Evolutionary conservation across 2,329 filamentous ascomycete genomes (phyloP), one percentile per base, ranked within the genome.

Genomic region (Ilyonectria destructans): DNA sequence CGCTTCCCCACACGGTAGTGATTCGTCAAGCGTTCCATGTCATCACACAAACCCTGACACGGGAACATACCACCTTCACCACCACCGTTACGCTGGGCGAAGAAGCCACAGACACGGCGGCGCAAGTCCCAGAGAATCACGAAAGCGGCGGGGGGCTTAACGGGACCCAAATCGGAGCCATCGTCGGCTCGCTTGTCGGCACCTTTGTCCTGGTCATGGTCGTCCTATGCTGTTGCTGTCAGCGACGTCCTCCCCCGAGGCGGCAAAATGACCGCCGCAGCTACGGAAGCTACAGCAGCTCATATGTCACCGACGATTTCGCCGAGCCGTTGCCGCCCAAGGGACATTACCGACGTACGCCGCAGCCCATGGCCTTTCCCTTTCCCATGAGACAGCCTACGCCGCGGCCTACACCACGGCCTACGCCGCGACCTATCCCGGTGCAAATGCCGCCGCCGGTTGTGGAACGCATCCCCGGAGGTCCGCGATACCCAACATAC

Each of bases 181-280:
- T 85, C 19, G 71, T 83, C 2, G 83, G 83, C 31, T 79, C 79
- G 37, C 67, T 85, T 2, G 74, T 82, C 12, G 83, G 79, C 2
- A 71, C 80, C n/a, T 77, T 81, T n/a, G 56, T 81, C 26, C 66
- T 83, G 23, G 58, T 79, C 33, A 60, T 83, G 17, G 63, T 77
- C 45, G 72, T 80, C 59, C 79, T 74, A 56, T 84, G 80, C 74
- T 70, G 74, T 33, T 69, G 67, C 43, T 62, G 77, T 21, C 65
- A 65, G 19, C 65, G 48, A 4, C 64, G 46, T 1, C 67, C 61
- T 8, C 65, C 21, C 31, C 43, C 54, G 46, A 43, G n/a, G 35
- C 51, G 56, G 35, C 31, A 56, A n/a, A 40, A 33, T 15, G 40
- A 68, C 19, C 67, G 71, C 0, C 55, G 60, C 52, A 75, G 72